Percentiles rank a stretch among this genome's conserved stretches.
These are phyloP conservation scores for Niveomyces coronatus DNA, from an alignment of 2,329 filamentous ascomycete genomes.

Conservation along the genomic window DNA sequence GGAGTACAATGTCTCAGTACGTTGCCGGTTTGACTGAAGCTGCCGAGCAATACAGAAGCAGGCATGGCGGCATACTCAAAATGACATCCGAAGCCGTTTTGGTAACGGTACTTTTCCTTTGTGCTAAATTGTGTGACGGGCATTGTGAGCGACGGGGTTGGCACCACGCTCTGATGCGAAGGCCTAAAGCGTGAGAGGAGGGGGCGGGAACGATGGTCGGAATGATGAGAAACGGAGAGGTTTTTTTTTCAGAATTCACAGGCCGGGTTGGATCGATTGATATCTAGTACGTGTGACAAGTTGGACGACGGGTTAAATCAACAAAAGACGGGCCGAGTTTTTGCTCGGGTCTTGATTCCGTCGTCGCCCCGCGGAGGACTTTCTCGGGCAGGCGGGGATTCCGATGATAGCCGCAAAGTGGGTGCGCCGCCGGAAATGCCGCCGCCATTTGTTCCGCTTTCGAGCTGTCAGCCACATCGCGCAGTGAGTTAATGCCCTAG, in stretches of 20 bases:
- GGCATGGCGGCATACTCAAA: slow-evolving; percentile 51
- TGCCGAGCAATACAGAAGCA: too few relatives aligned
- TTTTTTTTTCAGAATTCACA: too few relatives aligned
- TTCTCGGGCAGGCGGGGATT: slow-evolving; percentile 2
- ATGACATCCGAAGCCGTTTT: slow-evolving; percentile 67
- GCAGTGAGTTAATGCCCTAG: background rate
- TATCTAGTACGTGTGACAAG: too few relatives aligned
- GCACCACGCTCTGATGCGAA: too few relatives aligned
- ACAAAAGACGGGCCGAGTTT: too few relatives aligned
- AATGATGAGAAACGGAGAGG: background rate
- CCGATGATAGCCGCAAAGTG: slow-evolving; percentile 8
- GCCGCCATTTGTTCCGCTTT: background rate
- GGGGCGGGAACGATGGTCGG: background rate
- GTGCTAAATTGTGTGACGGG: slow-evolving; percentile 38
- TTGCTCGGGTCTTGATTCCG: slow-evolving; percentile 6
- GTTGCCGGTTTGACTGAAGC: too few relatives aligned
- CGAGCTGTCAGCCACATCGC: background rate
- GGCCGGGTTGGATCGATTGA: too few relatives aligned
- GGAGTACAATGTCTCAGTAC: too few relatives aligned
- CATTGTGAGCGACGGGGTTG: too few relatives aligned
- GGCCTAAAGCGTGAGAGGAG: too few relatives aligned
- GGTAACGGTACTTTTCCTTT: slow-evolving; percentile 58
- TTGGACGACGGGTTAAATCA: too few relatives aligned
- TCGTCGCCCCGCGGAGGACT: too few relatives aligned
- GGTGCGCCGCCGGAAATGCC: background rate